These are phyloP conservation scores for Penicillium desertorum DNA, from an alignment of 495 filamentous ascomycete species.

Conservation along the genomic window DNA sequence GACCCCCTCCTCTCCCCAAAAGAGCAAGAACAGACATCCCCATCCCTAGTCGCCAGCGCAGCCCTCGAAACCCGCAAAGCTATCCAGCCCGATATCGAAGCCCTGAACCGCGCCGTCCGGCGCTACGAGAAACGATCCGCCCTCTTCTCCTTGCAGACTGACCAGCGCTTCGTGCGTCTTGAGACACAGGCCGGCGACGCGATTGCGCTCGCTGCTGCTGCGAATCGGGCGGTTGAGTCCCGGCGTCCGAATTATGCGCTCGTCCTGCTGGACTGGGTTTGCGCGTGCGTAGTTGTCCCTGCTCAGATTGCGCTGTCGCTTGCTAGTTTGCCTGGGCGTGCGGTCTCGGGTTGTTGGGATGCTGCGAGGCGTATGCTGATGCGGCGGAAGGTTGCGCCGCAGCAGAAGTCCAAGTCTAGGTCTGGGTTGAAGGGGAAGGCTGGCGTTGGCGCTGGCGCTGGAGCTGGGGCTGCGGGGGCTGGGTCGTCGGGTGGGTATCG, in stretches of 20 bases:
- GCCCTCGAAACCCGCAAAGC: conserved; percentile 60
- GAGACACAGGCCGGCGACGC: conserved; percentile 73
- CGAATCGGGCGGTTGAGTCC: conserved; percentile 48
- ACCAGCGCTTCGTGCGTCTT: conserved; percentile 67
- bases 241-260: conserved; percentile 24
- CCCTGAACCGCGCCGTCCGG: conserved; percentile 82
- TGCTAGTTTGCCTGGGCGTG: conserved; percentile 26
- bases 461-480: background rate
- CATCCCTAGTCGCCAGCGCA: conserved; percentile 47
- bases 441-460: too few relatives aligned
- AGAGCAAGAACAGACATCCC: conserved; percentile 17
- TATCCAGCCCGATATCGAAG: conserved; percentile 81
- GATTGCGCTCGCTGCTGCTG: conserved; percentile 73
- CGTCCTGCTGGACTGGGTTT: conserved; percentile 30
- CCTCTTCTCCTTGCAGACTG: conserved; percentile 68
- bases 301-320: conserved; percentile 29
- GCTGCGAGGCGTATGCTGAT: conserved; percentile 17
- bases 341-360: conserved; percentile 21
- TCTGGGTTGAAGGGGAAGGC: conserved; percentile 4
- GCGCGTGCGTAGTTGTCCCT: conserved; percentile 32
- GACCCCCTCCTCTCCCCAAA: background rate
- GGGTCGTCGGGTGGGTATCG: conserved; percentile 1
- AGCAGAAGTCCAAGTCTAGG: conserved; percentile 18
- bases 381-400: background rate
- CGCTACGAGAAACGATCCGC: conserved; percentile 91